A percentile compares a stretch with the other conserved stretches of the same genome.
Conservation (phyloP, 441 rosid genomes). For the Manihot esculenta region DNA sequence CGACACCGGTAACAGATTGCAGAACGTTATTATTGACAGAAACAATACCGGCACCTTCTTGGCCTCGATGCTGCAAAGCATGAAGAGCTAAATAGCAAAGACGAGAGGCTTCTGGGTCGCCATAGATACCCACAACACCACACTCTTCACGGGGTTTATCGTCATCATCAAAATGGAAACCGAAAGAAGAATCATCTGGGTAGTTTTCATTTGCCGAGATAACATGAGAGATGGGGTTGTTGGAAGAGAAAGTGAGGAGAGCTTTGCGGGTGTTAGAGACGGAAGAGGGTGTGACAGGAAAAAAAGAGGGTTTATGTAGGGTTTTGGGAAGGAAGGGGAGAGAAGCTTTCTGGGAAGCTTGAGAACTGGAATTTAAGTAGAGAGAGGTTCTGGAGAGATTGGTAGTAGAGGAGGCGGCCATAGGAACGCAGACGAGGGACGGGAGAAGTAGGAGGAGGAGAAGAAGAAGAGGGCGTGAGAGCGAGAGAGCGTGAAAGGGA, state of each 20-base stretch:
- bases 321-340: slow-evolving; percentile 29
- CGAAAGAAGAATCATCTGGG: slow-evolving; percentile 23
- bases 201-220: slow-evolving; percentile 13
- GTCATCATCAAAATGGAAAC: neutral
- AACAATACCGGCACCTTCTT: slow-evolving; percentile 98
- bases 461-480: too few species aligned
- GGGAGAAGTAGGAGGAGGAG: too few species aligned
- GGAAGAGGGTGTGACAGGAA: slow-evolving; percentile 15
- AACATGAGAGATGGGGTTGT: slow-evolving; percentile 36
- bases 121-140: slow-evolving; percentile 90
- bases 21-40: slow-evolving; percentile 64
- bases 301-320: slow-evolving; percentile 37
- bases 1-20: slow-evolving; percentile 85
- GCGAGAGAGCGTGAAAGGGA: too few species aligned
- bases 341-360: slow-evolving; percentile 21
- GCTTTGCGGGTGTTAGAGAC: neutral
- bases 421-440: neutral
- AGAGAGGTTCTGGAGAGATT: slow-evolving; percentile 19
- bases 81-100: slow-evolving; percentile 89
- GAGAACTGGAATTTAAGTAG: slow-evolving; percentile 17
- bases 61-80: slow-evolving; percentile 89
- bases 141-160: slow-evolving; percentile 89
- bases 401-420: slow-evolving; percentile 32
- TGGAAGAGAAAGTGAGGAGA: slow-evolving; percentile 19
- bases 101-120: slow-evolving; percentile 88